Evolutionary conservation across 2,329 filamentous ascomycete genomes (phyloP).

Genomic region (Fusarium scirpi): DNA sequence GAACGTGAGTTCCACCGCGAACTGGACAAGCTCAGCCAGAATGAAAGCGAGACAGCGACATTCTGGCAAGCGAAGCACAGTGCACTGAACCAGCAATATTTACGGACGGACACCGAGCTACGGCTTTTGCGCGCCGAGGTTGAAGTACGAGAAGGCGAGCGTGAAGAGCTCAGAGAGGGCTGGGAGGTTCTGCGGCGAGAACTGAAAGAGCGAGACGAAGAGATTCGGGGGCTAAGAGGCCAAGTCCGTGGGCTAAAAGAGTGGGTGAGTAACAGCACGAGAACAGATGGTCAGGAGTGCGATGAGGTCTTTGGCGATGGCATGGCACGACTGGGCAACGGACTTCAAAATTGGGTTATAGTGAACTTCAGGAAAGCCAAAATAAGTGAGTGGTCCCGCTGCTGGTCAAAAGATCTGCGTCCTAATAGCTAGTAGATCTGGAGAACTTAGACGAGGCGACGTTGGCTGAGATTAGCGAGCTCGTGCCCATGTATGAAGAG

Average conservation of each 20-base stretch:
- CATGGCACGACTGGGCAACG: conserved; percentile 72
- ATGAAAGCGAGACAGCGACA: conserved; percentile 66
- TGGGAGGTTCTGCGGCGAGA: conserved; percentile 62
- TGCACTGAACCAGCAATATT: conserved; percentile 63
- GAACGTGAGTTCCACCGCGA: conserved; percentile 66
- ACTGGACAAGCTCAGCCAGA: conserved; percentile 64
- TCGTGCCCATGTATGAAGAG: conserved; percentile 70
- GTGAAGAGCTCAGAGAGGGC: conserved; percentile 62
- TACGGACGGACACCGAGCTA: conserved; percentile 65
- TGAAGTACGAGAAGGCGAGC: conserved; percentile 60
- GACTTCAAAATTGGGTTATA: conserved; percentile 80
- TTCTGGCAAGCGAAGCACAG: conserved; percentile 71
- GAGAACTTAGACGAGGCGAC: conserved; percentile 56
- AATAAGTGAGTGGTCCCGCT: conserved; percentile 57
- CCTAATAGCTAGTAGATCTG: conserved; percentile 54
- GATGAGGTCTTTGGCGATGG: conserved; percentile 75
- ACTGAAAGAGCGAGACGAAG: conserved; percentile 64
- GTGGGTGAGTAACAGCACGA: conserved; percentile 76
- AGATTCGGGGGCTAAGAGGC: conserved; percentile 64
- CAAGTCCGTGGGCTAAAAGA: conserved; percentile 77
- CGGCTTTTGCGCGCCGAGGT: conserved; percentile 63
- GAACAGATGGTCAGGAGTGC: conserved; percentile 70
- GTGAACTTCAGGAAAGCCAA: conserved; percentile 74
- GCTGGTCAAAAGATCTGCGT: background rate
- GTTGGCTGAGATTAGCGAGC: conserved; percentile 57